Evolutionary conservation across 2,329 filamentous ascomycete species (phyloP).

Genomic region (Fusarium domesticum): DNA sequence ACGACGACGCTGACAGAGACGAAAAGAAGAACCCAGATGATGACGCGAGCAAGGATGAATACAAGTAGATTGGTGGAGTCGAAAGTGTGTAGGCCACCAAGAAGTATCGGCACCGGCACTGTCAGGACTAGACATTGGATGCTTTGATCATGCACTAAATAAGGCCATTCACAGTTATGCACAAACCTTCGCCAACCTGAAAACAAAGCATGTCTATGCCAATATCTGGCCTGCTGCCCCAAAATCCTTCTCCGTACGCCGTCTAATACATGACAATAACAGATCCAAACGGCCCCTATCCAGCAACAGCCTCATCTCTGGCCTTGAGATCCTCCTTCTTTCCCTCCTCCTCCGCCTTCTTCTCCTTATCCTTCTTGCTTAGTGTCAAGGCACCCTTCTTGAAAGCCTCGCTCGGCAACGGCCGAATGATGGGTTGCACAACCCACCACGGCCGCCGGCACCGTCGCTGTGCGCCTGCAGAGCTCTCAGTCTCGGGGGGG

Average conservation of each 20-base stretch:
- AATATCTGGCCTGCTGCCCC: background rate
- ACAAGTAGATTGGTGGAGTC: background rate
- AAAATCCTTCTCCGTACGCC: conserved; percentile 16
- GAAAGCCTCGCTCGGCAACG: conserved; percentile 82
- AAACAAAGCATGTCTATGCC: background rate
- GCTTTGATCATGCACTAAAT: too few relatives aligned
- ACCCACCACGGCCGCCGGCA: conserved; percentile 88
- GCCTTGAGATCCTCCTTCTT: conserved; percentile 26
- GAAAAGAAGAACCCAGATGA: background rate
- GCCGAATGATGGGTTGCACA: conserved; percentile 81
- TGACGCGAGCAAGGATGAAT: background rate
- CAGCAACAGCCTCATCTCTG: conserved; percentile 27
- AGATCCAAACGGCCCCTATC: conserved; percentile 11
- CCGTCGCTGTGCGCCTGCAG: conserved; percentile 63
- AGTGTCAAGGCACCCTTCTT: conserved; percentile 73
- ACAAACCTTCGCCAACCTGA: too few relatives aligned
- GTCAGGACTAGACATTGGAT: too few relatives aligned
- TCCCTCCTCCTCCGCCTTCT: conserved; percentile 20
- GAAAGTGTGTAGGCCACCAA: background rate
- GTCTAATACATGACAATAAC: conserved; percentile 9
- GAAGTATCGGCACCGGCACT: background rate
- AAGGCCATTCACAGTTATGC: too few relatives aligned
- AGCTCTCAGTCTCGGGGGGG: conserved; percentile 53
- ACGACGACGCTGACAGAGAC: background rate
- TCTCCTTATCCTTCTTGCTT: conserved; percentile 63